Evolutionary conservation across 2,329 filamentous ascomycete species (phyloP).

Genomic region (Nothophoma quercina): DNA sequence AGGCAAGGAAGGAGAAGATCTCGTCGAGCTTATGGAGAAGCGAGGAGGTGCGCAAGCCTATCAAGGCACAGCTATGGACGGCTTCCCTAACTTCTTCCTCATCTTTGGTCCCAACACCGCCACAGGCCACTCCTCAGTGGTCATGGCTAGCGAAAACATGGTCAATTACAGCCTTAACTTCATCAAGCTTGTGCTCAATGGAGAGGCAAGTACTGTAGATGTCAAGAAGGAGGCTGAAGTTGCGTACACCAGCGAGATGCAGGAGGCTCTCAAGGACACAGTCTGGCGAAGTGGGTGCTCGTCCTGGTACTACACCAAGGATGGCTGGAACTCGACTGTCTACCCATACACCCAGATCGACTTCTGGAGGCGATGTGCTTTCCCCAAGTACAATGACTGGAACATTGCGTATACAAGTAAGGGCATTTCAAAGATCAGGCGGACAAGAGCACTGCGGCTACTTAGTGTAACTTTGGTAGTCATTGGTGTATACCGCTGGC

Average conservation of each 20-base stretch:
- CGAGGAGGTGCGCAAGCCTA: conserved; percentile 70
- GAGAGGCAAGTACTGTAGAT: conserved; percentile 91
- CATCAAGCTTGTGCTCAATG: conserved; percentile 75
- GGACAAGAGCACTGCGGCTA: conserved; percentile 24
- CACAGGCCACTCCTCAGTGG: conserved; percentile 68
- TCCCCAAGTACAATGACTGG: conserved; percentile 64
- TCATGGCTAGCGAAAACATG: conserved; percentile 68
- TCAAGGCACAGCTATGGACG: conserved; percentile 63
- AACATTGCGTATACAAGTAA: conserved; percentile 59
- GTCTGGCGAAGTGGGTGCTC: conserved; percentile 61
- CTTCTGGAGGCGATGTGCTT: conserved; percentile 60
- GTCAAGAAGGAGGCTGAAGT: conserved; percentile 76
- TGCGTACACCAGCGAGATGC: conserved; percentile 63
- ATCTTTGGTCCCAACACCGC: conserved; percentile 69
- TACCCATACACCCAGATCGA: conserved; percentile 63
- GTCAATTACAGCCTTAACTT: conserved; percentile 67
- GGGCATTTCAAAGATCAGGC: conserved; percentile 50
- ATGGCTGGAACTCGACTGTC: conserved; percentile 78
- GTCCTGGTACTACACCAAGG: conserved; percentile 77
- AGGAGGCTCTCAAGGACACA: conserved; percentile 54
- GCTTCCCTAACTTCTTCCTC: conserved; percentile 68
- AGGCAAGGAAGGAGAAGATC: conserved; percentile 59
- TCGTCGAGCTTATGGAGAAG: conserved; percentile 65
- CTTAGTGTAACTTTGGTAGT: conserved; percentile 30
- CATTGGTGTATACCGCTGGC: conserved; percentile 35